Evolutionary conservation across 2,329 filamentous ascomycete species (phyloP), one percentile per base, ranked within the genome.

Genomic region (Scedosporium apiospermum): DNA sequence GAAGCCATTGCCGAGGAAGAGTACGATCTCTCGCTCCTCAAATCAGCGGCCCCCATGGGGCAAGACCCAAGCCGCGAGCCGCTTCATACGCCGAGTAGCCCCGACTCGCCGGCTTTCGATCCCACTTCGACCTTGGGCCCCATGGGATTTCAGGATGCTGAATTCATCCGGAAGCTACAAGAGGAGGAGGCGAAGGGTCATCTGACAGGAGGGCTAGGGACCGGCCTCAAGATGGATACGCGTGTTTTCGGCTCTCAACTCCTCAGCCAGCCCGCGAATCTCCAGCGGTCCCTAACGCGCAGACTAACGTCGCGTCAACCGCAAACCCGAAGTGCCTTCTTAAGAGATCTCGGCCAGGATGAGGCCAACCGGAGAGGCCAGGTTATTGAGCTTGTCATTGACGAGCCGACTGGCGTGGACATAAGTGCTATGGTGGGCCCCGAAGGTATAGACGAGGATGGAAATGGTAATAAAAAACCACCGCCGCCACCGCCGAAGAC

Each of bases 361-460:
- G 82, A 86, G 68, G 85, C 85, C 1, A 85, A 87, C 67, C 80
- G 80, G 63, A 75, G 79, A n/a, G 83, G 83, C 16, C 76, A 85
- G 66, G 79, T 86, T 2, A 82, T 87, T 63, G 79, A 86, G 68
- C 81, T 87, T 2, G 79, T 87, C 57, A 72, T 85, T 27, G 79
- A 80, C 26, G 75, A 71, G 21, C 68, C 70, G 2, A 71, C 76
- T 16, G 75, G 75, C 1, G 75, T 80, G n/a, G 82, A 85, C 64
- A 66, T 85, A 61, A 83, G 81, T 66, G 74, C 75, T 49, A 77
- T 84, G 67, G 75, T 77, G 4, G 82, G 82, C 1, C 77, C 78
- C 2, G 67, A 68, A 10, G 61, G 57, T 5, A 18, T 59, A 34
- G 67, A 64, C 6, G 57, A 65, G 30, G 65, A 69, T 18, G 67